These are phyloP conservation scores for Lasiodiplodia theobromae DNA, from an alignment of 2,329 filamentous ascomycete species.

Conservation along the genomic window DNA sequence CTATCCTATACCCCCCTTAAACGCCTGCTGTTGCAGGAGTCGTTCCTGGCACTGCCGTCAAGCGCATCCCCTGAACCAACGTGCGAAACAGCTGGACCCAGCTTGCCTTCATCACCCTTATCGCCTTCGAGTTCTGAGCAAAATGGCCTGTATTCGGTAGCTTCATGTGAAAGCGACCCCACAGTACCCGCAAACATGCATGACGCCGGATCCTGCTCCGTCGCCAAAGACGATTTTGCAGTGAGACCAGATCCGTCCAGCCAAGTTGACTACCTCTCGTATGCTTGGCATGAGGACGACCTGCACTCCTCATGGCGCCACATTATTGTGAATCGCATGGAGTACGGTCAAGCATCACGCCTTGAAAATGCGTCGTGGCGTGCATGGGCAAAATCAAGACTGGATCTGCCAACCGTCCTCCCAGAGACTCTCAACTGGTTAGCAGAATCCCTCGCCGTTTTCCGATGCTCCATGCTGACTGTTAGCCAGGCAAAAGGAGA, in stretches of 20 bases:
- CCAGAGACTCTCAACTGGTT: constrained; percentile 95
- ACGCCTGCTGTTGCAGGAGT: too few relatives aligned
- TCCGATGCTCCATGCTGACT: constrained; percentile 39
- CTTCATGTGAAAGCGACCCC: constrained; percentile 63
- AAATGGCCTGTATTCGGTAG: constrained; percentile 50
- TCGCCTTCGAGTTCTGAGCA: not conserved
- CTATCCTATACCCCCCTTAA: too few relatives aligned
- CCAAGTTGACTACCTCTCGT: constrained; percentile 96
- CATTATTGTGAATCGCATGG: constrained; percentile 78
- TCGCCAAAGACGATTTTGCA: constrained; percentile 80
- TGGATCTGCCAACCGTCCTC: constrained; percentile 84
- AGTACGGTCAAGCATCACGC: constrained; percentile 81
- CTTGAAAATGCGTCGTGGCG: constrained; percentile 97
- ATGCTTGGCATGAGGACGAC: constrained; percentile 93
- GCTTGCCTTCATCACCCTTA: not conserved
- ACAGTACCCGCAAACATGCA: constrained; percentile 48
- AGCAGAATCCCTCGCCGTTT: constrained; percentile 42
- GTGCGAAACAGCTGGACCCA: not conserved
- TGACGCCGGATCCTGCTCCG: constrained; percentile 59
- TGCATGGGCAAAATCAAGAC: constrained; percentile 93
- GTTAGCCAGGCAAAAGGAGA: constrained; percentile 83
- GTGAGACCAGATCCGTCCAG: constrained; percentile 77
- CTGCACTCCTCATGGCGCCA: constrained; percentile 98
- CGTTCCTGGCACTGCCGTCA: too few relatives aligned
- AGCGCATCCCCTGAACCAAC: not conserved